phyloP scores from a whole-genome alignment of 2,329 filamentous ascomycete species.

The Microascus cirrosus region DNA sequence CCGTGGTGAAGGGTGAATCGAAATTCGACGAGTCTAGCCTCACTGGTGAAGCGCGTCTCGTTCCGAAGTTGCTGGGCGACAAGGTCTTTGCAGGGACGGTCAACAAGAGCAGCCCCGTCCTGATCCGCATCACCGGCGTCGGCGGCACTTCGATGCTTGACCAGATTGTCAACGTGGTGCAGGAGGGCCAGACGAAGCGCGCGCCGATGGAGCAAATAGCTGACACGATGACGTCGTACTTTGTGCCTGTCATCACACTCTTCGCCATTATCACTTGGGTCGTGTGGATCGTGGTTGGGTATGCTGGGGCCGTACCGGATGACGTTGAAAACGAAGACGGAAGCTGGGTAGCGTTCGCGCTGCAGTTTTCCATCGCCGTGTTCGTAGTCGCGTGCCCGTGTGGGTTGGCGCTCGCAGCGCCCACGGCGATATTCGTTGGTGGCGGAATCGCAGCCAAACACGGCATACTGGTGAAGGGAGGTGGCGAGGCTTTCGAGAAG shows the following conservation, averaged over 20 bases:
- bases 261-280: constrained; percentile 62
- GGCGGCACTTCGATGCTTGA: constrained; percentile 67
- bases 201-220: constrained; percentile 68
- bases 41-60: constrained; percentile 63
- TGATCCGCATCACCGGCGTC: constrained; percentile 51
- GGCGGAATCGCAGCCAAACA: constrained; percentile 68
- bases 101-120: constrained; percentile 55
- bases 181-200: constrained; percentile 65
- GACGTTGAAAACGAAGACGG: constrained; percentile 40
- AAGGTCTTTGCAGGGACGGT: constrained; percentile 62
- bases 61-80: constrained; percentile 53
- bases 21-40: constrained; percentile 84
- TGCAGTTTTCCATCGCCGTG: constrained; percentile 76
- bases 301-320: constrained; percentile 42
- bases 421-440: constrained; percentile 76
- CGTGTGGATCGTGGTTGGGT: constrained; percentile 57
- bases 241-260: constrained; percentile 61
- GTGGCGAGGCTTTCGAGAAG: constrained; percentile 78
- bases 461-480: constrained; percentile 74
- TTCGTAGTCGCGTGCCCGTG: constrained; percentile 84
- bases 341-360: constrained; percentile 62
- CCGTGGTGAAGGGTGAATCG: constrained; percentile 49
- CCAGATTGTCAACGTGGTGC: constrained; percentile 65
- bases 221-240: constrained; percentile 62
- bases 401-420: constrained; percentile 72